Percentiles rank a stretch among this genome's conserved stretches.
Evolutionary conservation across 164 flowering plant species (phyloP).

Genomic region (Sextonia rubra): DNA sequence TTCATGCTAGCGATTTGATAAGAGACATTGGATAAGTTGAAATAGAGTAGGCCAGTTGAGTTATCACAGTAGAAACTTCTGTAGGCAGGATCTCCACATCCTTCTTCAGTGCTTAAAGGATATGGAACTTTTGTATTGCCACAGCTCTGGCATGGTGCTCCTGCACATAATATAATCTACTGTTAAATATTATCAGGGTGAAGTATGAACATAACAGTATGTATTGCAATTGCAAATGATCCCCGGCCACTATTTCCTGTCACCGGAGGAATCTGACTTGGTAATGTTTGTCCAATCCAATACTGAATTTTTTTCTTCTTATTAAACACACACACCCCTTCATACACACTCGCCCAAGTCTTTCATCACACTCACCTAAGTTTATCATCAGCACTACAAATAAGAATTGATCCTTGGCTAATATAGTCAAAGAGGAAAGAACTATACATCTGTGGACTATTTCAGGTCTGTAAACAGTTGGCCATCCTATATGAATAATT

Average conservation of each 20-base stretch:
- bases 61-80: background rate
- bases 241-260: no score
- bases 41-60: background rate
- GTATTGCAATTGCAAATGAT: no score
- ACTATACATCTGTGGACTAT: no score
- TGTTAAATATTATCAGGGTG: background rate
- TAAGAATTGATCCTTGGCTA: background rate
- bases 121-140: background rate
- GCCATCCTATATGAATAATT: background rate
- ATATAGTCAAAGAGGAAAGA: no score
- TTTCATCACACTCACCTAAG: background rate
- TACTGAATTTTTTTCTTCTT: no score
- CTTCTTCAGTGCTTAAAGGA: background rate
- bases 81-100: conserved; percentile 2
- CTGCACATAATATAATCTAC: background rate
- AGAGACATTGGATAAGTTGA: background rate
- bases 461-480: no score
- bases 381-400: background rate
- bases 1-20: background rate
- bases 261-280: no score
- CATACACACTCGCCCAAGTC: no score
- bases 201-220: background rate
- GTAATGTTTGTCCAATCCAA: no score
- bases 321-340: background rate
- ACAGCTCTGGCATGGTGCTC: background rate